Base-by-base conservation (phyloP, 2,329 filamentous ascomycete genomes). In the Sarocladium kiliense region DNA sequence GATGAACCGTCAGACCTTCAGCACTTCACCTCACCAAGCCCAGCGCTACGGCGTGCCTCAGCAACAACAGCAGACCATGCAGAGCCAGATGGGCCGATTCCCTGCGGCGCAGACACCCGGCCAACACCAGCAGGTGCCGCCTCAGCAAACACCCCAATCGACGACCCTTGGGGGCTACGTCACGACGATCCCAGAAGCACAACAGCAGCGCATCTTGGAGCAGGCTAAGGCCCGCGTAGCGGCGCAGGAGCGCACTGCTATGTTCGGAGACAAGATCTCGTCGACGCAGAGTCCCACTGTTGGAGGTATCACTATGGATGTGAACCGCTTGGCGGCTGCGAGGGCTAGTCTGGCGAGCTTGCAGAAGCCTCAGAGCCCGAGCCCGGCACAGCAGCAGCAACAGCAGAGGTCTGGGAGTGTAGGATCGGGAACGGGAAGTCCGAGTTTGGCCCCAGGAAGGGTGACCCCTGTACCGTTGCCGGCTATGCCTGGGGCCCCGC, bases 161-260 rank as follows among this genome's bases (percentile, higher is more conserved):
- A 72, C 71, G 58, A 64, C 61, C 54, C 71, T 74, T 2, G 27
- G 16, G 4, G 76, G 76, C 30, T 79, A 77, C 56, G 74, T 77
- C 47, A 77, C 74, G 4, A 74, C 78, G 47, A 77, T 78, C 62
- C 71, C 74, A 36, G 75, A 78, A 59, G 71, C 72, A 16, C 75
- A 78, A 57, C 77, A 79, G 61, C 74, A 77, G 61, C 74, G 76
- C 54, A 73, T 78, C 47, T 67, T 78, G 63, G 77, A 80, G 54
- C 77, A 80, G 63, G 76, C 77, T 7, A 75, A 77, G 55, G 77
- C 75, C 2, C 67, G 76, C 25, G 72, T 74, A 14, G 74, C 74
- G 16, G 74, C 75, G 0, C 74, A 76, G 53, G 73, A 76, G 58
- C 68, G 72, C 26, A 37, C 70, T 21, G 65, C 66, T 56, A 70